Base-by-base conservation (phyloP, 116 monocot species). In the Trichopus zeylanicus region DNA sequence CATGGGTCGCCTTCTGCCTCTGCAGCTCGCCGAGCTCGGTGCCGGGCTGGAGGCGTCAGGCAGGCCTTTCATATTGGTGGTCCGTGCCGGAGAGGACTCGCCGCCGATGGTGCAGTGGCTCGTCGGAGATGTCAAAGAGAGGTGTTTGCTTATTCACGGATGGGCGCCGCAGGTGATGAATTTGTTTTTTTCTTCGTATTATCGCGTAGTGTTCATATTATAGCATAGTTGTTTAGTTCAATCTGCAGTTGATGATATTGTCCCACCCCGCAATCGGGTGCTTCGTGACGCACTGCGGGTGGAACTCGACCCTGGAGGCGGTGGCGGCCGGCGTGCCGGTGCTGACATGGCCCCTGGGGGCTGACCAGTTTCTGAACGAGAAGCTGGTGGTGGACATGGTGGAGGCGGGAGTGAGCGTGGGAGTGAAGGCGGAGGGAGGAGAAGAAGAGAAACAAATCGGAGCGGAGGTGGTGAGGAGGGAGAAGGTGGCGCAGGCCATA, bases 261-360 rank as follows among this genome's bases (percentile, higher is more conserved):
- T 9, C 2, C 18, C 57, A 58, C 22, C 53, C 31, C 70, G 51
- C 81, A 12, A 58, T 74, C 23, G 86, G 72, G 8, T 73, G 86
- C 0, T 86, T 86, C 65, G 65, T 86, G 61, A 81, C 71, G 19
- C 86, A 86, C 62, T 67, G 70, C 23, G 86, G 86, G 24, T 86
- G 86, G 81, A 86, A 86, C 74, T 85, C 85, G 4, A 67, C 65
- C 3, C 30, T 81, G 67, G 85, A 85, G 77, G 64, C 63, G 28
- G 24, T 51, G 24, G 21, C 15, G 22, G 51, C 51, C 48, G 63
- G 63, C 20, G 20, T 49, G 51, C 63, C 63, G 31, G 20, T 63
- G 31, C 5, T 63, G 2, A 34, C 63, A 31, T 49, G 49, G 63
- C 63, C 63, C 3, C 48, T 51, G 1, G 2, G n/a, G 12, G 4